phyloP scores from a whole-genome alignment of 2,329 filamentous ascomycete species.

The Aspergillus hortae region DNA sequence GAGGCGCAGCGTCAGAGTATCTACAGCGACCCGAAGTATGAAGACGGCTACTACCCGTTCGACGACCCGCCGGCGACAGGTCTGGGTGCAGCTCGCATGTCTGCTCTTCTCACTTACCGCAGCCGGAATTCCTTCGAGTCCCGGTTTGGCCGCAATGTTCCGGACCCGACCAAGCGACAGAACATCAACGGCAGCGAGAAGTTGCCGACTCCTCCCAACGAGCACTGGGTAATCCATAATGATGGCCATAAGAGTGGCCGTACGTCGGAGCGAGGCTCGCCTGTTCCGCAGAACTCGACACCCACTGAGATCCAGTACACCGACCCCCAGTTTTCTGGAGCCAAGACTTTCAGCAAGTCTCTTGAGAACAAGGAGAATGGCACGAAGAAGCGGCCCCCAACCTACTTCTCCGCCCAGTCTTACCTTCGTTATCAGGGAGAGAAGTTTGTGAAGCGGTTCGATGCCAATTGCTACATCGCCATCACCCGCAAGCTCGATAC shows the following conservation, averaged over 20 bases:
- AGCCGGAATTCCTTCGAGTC: constrained; percentile 96
- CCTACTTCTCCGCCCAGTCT: constrained; percentile 97
- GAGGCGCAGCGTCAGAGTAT: constrained; percentile 64
- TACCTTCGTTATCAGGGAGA: constrained; percentile 94
- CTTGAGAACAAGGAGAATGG: constrained; percentile 20
- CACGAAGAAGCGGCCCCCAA: constrained; percentile 52
- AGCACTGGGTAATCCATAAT: constrained; percentile 78
- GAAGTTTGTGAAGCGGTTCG: constrained; percentile 96
- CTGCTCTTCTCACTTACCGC: constrained; percentile 89
- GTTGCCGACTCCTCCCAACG: constrained; percentile 59
- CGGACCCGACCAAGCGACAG: constrained; percentile 77
- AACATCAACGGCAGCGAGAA: constrained; percentile 70
- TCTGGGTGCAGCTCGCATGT: constrained; percentile 92
- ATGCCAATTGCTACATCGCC: constrained; percentile 98
- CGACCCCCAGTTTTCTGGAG: constrained; percentile 70
- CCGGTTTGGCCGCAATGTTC: constrained; percentile 88
- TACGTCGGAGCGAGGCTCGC: constrained; percentile 27
- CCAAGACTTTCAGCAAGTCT: constrained; percentile 50
- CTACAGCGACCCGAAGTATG: constrained; percentile 97
- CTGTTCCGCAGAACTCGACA: constrained; percentile 15
- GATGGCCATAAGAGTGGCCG: constrained; percentile 68
- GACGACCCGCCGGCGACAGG: constrained; percentile 82
- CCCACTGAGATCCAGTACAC: constrained; percentile 38
- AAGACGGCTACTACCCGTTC: constrained; percentile 91
- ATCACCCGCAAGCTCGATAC: constrained; percentile 98